Conservation (phyloP, 2,329 filamentous ascomycete species). For the Fusarium mexicanum region DNA sequence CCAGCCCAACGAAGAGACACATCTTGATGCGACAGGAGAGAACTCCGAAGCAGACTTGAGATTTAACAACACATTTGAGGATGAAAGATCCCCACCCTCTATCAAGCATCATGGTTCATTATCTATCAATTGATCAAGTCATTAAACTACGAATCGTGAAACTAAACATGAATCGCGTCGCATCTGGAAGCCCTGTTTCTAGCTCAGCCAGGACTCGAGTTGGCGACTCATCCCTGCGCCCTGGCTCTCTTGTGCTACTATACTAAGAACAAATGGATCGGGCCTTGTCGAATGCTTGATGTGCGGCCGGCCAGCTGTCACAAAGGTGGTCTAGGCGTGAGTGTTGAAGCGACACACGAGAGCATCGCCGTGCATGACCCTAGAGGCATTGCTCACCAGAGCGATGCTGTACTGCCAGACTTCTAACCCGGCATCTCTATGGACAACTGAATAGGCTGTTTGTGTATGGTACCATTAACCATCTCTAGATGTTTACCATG, state of each 20-base stretch:
- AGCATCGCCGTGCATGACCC: background rate
- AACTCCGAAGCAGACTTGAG: too few relatives aligned
- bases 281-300: background rate
- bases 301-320: background rate
- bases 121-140: background rate
- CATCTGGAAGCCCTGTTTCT: background rate
- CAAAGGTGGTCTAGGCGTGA: background rate
- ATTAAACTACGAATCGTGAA: too few relatives aligned
- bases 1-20: too few relatives aligned
- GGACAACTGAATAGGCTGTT: background rate
- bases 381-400: too few relatives aligned
- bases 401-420: too few relatives aligned
- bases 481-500: background rate
- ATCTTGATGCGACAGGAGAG: too few relatives aligned
- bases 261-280: rapidly evolving
- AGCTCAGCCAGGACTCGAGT: background rate
- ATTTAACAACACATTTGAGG: too few relatives aligned
- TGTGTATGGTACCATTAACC: background rate
- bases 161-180: background rate
- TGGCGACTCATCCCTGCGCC: background rate
- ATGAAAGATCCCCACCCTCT: too few relatives aligned
- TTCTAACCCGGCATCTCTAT: background rate
- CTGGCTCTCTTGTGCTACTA: too few relatives aligned
- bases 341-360: background rate
- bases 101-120: too few relatives aligned